Evolutionary conservation across 306 rosid species (phyloP).

Genomic region (Cicer judaicum): DNA sequence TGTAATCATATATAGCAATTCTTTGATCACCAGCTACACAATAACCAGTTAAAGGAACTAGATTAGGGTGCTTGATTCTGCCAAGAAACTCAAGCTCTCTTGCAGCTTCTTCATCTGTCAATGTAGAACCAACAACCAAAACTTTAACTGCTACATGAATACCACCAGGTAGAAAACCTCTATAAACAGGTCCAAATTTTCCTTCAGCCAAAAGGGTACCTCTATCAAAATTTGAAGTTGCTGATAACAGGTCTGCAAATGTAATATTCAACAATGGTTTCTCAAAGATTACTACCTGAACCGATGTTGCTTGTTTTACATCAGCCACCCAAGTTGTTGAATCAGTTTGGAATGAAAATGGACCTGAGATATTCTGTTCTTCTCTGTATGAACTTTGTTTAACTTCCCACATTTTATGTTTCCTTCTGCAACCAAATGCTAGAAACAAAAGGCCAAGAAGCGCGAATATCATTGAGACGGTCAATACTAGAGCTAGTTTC

Average conservation of each 20-base stretch:
- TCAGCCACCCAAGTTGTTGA: slow-evolving; percentile 99
- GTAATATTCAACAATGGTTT: slow-evolving; percentile 90
- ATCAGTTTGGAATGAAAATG: slow-evolving; percentile 95
- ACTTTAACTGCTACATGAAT: slow-evolving; percentile 96
- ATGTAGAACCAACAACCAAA: slow-evolving; percentile 86
- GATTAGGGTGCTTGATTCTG: slow-evolving; percentile 93
- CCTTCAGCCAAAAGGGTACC: slow-evolving; percentile 98
- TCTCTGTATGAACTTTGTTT: slow-evolving; percentile 81
- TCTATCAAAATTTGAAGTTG: slow-evolving; percentile 93
- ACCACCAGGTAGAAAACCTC: slow-evolving; percentile 91
- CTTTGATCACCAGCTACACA: slow-evolving; percentile 99
- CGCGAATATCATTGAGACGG: slow-evolving; percentile 73
- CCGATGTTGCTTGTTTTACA: slow-evolving; percentile 94
- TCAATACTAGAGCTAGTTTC: slow-evolving; percentile 76
- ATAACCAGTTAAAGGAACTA: slow-evolving; percentile 93
- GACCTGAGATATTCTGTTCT: slow-evolving; percentile 87
- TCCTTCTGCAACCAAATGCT: slow-evolving; percentile 87
- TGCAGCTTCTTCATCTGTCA: slow-evolving; percentile 90
- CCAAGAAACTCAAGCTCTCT: slow-evolving; percentile 97
- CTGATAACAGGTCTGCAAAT: slow-evolving; percentile 88
- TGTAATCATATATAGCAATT: slow-evolving; percentile 94
- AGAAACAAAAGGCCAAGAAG: slow-evolving; percentile 77
- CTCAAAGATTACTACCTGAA: slow-evolving; percentile 87
- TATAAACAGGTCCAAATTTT: slow-evolving; percentile 96
- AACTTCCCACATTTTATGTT: slow-evolving; percentile 71